Percentiles rank a stretch among this genome's conserved stretches.
Conservation (phyloP, 1,139 yeast species). For the Debaryomycetaceae sp. region DNA sequence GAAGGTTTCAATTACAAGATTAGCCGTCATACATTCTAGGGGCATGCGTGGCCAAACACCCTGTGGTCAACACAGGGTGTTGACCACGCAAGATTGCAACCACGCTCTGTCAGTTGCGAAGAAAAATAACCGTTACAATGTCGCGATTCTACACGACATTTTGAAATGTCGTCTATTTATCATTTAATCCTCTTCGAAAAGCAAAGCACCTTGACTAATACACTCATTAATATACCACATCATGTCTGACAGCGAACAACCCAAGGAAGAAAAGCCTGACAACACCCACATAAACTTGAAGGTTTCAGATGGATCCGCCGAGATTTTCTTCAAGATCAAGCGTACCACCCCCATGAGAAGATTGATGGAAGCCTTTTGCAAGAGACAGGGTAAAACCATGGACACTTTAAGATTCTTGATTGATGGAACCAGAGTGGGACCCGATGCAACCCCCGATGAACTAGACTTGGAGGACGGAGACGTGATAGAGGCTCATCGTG, state of each 20-base stretch:
- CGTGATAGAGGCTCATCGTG: constrained; percentile 96
- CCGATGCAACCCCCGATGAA: constrained; percentile 88
- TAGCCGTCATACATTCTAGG: too few species aligned
- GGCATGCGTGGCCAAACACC: too few species aligned
- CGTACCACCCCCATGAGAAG: constrained; percentile 89
- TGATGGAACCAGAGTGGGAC: constrained; percentile 88
- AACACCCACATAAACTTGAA: constrained; percentile 84
- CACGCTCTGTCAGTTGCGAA: constrained; percentile 1
- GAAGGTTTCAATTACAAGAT: too few species aligned
- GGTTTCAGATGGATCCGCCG: constrained; percentile 91
- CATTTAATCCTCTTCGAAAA: constrained; percentile 1
- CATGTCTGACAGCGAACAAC: constrained; percentile 39
- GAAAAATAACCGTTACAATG: background rate
- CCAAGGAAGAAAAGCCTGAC: constrained; percentile 59
- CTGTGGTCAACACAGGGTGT: too few species aligned
- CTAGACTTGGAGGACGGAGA: constrained; percentile 94
- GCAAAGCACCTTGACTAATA: background rate
- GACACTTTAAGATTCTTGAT: constrained; percentile 81
- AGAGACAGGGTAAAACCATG: constrained; percentile 90
- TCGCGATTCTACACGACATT: constrained; percentile 3
- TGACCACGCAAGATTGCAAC: too few species aligned
- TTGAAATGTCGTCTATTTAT: constrained; percentile 3
- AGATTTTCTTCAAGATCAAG: constrained; percentile 94
- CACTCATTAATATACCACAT: background rate
- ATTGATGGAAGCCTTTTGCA: constrained; percentile 97